Conservation (phyloP, 306 rosid genomes). For the Hippophae tibetana region DNA sequence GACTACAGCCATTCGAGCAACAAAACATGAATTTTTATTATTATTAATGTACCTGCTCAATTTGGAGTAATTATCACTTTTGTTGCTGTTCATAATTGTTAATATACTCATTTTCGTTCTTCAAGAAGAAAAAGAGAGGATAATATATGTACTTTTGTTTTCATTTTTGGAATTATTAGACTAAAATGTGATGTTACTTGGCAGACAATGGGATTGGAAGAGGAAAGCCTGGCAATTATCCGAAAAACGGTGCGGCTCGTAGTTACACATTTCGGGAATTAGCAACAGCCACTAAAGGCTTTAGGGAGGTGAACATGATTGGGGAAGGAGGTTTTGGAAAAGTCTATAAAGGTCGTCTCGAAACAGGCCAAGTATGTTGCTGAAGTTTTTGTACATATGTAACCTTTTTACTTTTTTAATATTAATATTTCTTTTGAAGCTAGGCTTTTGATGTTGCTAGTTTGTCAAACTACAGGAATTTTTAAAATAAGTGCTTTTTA, state of each 20-base stretch:
- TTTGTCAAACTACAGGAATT: no score
- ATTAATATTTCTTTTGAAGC: background rate
- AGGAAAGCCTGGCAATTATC: conserved; percentile 13
- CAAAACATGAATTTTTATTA: background rate
- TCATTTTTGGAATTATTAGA: no score
- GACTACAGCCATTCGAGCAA: background rate
- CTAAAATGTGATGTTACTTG: conserved; percentile 3
- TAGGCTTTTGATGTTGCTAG: no score
- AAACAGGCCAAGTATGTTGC: conserved; percentile 49
- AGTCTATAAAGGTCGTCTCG: conserved; percentile 85
- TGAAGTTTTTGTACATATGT: background rate
- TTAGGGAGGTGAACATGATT: conserved; percentile 59
- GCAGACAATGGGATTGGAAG: conserved; percentile 34
- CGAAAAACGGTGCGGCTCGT: conserved; percentile 30
- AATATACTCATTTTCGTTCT: no score
- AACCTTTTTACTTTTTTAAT: background rate
- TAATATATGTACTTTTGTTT: no score
- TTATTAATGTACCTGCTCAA: background rate
- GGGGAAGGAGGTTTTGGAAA: conserved; percentile 99
- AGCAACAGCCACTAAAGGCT: conserved; percentile 64
- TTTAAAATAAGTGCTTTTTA: no score
- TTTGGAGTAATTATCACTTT: background rate
- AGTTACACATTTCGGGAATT: conserved; percentile 74
- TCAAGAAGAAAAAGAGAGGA: no score
- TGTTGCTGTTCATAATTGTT: no score